These are phyloP conservation scores for Sextonia rubra DNA, from an alignment of 164 flowering plant genomes.

Conservation along the genomic window DNA sequence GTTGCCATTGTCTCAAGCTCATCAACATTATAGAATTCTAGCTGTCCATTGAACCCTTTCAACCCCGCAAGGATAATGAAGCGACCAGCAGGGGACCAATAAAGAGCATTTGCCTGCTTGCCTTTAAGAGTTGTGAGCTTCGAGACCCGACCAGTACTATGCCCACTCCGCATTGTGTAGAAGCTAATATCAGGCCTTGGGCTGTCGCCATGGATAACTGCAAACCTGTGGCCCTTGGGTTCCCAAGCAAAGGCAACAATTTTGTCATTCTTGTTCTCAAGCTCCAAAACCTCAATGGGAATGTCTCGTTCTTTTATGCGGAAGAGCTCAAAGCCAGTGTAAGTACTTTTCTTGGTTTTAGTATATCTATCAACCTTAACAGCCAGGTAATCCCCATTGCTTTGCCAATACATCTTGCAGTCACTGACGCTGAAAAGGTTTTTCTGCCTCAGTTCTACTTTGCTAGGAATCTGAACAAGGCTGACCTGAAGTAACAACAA, in stretches of 20 bases:
- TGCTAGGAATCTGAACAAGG: slow-evolving; percentile 85
- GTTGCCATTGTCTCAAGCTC: slow-evolving; percentile 97
- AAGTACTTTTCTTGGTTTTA: slow-evolving; percentile 93
- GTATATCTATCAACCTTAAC: slow-evolving; percentile 93
- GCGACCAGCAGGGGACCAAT: slow-evolving; percentile 91
- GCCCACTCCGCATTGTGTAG: slow-evolving; percentile 51
- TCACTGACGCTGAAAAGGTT: slow-evolving; percentile 99
- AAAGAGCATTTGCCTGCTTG: slow-evolving; percentile 94
- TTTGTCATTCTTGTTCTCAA: slow-evolving; percentile 96
- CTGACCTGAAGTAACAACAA: slow-evolving; percentile 49
- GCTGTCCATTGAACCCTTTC: slow-evolving; percentile 85
- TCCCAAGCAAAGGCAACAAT: slow-evolving; percentile 99
- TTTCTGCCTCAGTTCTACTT: slow-evolving; percentile 89
- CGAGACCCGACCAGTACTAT: slow-evolving; percentile 54
- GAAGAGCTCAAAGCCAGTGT: slow-evolving; percentile 97
- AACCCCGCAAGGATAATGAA: slow-evolving; percentile 83
- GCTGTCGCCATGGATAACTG: slow-evolving; percentile 87
- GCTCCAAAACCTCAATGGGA: slow-evolving; percentile 96
- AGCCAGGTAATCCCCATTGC: slow-evolving; percentile 97
- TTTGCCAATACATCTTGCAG: slow-evolving; percentile 99
- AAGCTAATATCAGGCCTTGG: slow-evolving; percentile 85
- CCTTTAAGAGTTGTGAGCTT: slow-evolving; percentile 88
- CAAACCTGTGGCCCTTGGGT: slow-evolving; percentile 97
- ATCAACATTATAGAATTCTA: slow-evolving; percentile 91
- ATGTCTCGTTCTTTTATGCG: slow-evolving; percentile 89